Conservation (phyloP, 1,139 yeast genomes). For the Sugiyamaella grinbergsii region DNA sequence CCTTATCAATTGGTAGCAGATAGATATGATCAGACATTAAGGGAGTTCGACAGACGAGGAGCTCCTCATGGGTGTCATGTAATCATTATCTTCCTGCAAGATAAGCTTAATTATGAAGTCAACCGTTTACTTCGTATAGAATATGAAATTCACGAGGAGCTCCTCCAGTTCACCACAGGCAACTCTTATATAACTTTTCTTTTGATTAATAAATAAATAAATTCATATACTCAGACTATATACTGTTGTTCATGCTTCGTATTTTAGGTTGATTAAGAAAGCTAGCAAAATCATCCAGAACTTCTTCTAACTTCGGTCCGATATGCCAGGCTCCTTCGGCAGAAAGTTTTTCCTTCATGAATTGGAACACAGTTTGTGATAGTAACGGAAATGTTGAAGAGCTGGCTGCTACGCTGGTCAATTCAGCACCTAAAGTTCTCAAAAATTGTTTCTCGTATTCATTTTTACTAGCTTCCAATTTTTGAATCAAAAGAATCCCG, state of each 20-base stretch:
- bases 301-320: conserved; percentile 15
- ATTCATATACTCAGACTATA: neutral
- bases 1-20: no score
- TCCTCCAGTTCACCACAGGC: no score
- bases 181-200: no score
- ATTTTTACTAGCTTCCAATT: conserved; percentile 12
- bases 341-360: conserved; percentile 15
- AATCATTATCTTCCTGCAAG: no score
- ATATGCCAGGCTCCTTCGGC: conserved; percentile 23
- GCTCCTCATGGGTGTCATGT: no score
- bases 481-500: conserved; percentile 15
- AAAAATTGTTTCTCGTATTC: conserved; percentile 11
- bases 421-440: neutral
- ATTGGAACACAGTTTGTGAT: conserved; percentile 14
- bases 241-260: neutral
- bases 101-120: no score
- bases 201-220: conserved; percentile 2
- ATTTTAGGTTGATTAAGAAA: conserved; percentile 6
- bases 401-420: neutral
- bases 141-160: no score
- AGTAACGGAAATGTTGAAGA: conserved; percentile 4
- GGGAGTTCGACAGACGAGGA: no score
- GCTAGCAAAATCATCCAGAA: neutral
- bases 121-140: no score
- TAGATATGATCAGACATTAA: no score